These are phyloP conservation scores for Phyllosticta citrichinensis DNA, from an alignment of 2,329 filamentous ascomycete genomes.

Conservation along the genomic window DNA sequence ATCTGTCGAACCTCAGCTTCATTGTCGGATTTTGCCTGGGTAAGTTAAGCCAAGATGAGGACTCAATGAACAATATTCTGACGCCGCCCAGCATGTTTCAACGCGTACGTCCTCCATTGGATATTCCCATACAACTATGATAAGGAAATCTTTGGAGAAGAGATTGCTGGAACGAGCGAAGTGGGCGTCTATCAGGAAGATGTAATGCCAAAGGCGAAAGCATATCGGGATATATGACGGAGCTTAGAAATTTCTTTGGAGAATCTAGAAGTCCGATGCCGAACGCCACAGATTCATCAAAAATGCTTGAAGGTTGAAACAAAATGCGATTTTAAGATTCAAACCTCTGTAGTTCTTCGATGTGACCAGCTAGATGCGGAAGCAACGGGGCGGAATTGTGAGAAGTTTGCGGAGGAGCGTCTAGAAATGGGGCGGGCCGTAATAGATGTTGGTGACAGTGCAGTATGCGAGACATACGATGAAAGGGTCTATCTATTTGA, in stretches of 20 bases:
- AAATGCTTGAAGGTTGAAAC: no score
- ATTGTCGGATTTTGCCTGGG: neutral
- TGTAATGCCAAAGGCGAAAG: neutral
- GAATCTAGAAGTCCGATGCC: neutral
- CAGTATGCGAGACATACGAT: neutral
- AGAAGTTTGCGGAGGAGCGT: no score
- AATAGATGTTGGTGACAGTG: neutral
- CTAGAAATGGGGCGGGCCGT: no score
- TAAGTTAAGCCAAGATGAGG: neutral
- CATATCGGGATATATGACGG: neutral
- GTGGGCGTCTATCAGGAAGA: neutral
- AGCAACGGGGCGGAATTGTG: no score
- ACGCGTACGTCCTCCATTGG: neutral
- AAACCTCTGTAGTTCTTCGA: no score
- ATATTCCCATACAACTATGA: neutral
- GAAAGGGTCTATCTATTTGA: neutral
- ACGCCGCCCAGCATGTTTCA: neutral
- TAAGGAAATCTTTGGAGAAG: neutral
- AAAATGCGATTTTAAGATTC: no score
- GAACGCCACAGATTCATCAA: no score
- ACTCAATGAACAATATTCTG: neutral
- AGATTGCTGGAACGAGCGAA: neutral
- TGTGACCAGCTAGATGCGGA: no score
- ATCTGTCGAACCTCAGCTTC: neutral
- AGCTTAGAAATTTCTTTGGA: neutral